These are phyloP conservation scores for Monilinia fructigena DNA, from an alignment of 2,329 filamentous ascomycete species.

Conservation along the genomic window DNA sequence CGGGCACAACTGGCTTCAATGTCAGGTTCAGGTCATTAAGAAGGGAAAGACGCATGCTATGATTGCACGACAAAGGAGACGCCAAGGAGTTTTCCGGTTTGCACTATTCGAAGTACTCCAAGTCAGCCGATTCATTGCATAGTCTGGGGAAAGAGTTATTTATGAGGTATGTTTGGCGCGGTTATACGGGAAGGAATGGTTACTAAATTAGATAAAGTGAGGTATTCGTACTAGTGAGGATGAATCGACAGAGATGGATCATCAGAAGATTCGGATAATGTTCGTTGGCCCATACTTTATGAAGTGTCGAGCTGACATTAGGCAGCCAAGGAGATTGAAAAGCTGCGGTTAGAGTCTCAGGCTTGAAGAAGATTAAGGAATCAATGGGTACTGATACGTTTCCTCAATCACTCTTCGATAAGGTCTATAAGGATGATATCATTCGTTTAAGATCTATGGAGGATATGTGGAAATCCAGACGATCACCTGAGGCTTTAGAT, in stretches of 20 bases:
- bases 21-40: constrained; percentile 95
- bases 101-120: constrained; percentile 93
- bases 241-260: constrained; percentile 74
- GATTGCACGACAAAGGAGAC: constrained; percentile 88
- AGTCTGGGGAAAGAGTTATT: constrained; percentile 96
- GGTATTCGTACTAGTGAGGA: constrained; percentile 89
- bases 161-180: constrained; percentile 56
- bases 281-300: constrained; percentile 38
- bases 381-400: constrained; percentile 79
- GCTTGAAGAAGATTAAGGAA: constrained; percentile 80
- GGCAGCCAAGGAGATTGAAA: constrained; percentile 75
- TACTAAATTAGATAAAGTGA: constrained; percentile 53
- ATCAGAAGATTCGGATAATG: constrained; percentile 78
- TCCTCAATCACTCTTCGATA: constrained; percentile 78
- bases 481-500: constrained; percentile 69
- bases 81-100: constrained; percentile 92
- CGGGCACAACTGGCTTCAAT: constrained; percentile 95
- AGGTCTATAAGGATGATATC: constrained; percentile 87
- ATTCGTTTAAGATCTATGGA: constrained; percentile 79
- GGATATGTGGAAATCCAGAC: constrained; percentile 91
- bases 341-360: constrained; percentile 78
- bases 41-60: constrained; percentile 93
- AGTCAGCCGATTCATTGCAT: constrained; percentile 98
- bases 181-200: constrained; percentile 22
- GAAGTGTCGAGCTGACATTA: constrained; percentile 24